Evolutionary conservation across 805 yeast species (phyloP).

Genomic region (Candida germanica): DNA sequence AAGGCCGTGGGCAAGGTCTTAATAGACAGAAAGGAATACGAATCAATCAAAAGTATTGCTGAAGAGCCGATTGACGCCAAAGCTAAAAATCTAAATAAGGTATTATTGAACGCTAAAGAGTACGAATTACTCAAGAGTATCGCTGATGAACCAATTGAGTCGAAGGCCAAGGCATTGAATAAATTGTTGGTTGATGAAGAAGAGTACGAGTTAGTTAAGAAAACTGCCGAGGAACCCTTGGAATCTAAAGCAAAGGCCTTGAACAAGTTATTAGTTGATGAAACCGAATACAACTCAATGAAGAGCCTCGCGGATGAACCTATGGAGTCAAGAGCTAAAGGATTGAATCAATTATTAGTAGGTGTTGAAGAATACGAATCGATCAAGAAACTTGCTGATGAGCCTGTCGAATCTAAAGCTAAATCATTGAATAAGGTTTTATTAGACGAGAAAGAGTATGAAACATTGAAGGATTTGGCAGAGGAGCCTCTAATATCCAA

Average conservation of each 20-base stretch:
- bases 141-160: conserved; percentile 16
- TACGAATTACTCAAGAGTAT: conserved; percentile 6
- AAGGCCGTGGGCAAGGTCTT: conserved; percentile 17
- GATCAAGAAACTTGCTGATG: conserved; percentile 11
- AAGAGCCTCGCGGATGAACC: conserved; percentile 13
- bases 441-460: conserved; percentile 14
- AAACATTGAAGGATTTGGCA: not conserved
- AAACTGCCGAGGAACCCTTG: conserved; percentile 14
- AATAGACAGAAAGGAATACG: conserved; percentile 17
- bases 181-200: conserved; percentile 15
- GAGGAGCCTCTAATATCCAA: conserved; percentile 6
- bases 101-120: conserved; percentile 12
- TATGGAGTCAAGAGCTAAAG: conserved; percentile 14
- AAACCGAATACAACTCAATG: conserved; percentile 10
- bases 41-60: conserved; percentile 15
- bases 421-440: conserved; percentile 14
- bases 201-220: conserved; percentile 14
- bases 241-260: conserved; percentile 13
- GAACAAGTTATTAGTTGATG: conserved; percentile 16
- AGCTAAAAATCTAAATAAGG: conserved; percentile 11
- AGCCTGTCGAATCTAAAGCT: conserved; percentile 16
- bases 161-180: conserved; percentile 13
- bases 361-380: conserved; percentile 13
- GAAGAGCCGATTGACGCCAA: conserved; percentile 11
- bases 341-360: conserved; percentile 15